Percentiles rank a stretch among this genome's conserved stretches.
Evolutionary conservation across 306 rosid genomes (phyloP).

Genomic region (Glycine soja): DNA sequence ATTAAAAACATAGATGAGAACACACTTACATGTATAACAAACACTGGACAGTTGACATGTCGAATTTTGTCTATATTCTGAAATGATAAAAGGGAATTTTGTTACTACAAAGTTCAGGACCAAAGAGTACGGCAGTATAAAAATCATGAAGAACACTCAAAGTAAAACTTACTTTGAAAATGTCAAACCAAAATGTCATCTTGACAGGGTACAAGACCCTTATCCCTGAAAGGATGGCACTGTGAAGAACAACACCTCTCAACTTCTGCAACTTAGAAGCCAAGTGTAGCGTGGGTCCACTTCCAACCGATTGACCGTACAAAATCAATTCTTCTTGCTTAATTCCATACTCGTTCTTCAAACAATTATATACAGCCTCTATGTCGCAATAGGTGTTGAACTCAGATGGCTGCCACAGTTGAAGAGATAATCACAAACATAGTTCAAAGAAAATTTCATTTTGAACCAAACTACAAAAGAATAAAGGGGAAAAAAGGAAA

Average conservation of each 20-base stretch:
- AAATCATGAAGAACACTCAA: conserved; percentile 15
- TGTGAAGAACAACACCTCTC: conserved; percentile 97
- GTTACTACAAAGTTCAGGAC: conserved; percentile 44
- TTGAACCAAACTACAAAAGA: neutral
- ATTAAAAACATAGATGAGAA: conserved; percentile 28
- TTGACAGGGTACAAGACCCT: conserved; percentile 93
- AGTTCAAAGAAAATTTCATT: neutral
- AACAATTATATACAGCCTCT: conserved; percentile 93
- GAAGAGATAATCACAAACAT: conserved; percentile 45
- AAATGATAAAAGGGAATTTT: conserved; percentile 42
- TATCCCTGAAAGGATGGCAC: conserved; percentile 96
- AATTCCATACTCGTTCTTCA: conserved; percentile 76
- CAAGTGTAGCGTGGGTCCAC: conserved; percentile 94
- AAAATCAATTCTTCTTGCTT: conserved; percentile 90
- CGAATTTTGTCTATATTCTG: conserved; percentile 98
- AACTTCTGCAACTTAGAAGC: conserved; percentile 75
- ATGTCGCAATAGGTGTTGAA: conserved; percentile 91
- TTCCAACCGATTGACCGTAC: conserved; percentile 98
- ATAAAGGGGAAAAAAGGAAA: neutral
- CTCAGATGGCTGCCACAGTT: conserved; percentile 81
- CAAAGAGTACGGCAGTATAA: neutral
- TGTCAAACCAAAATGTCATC: conserved; percentile 97
- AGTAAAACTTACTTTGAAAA: conserved; percentile 77
- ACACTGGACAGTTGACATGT: conserved; percentile 78
- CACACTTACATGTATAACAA: conserved; percentile 91